phyloP scores from a whole-genome alignment of 2,329 filamentous ascomycete species.

The Hypomyces rosellus region DNA sequence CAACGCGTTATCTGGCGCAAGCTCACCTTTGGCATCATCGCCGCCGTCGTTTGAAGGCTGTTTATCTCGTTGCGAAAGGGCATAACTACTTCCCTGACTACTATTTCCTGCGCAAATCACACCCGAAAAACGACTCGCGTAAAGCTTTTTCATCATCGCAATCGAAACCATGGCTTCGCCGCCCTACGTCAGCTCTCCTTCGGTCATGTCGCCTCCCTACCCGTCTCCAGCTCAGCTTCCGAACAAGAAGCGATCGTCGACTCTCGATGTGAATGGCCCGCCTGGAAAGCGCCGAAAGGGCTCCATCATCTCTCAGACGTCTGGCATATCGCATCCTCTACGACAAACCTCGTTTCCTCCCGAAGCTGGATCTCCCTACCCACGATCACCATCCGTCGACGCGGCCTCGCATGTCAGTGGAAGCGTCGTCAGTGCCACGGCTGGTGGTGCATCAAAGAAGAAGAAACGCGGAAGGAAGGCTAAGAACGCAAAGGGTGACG shows the following conservation, averaged over 20 bases:
- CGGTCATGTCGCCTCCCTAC: conserved; percentile 50
- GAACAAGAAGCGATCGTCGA: conserved; percentile 54
- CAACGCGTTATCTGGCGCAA: conserved; percentile 6
- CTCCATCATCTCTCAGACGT: conserved; percentile 53
- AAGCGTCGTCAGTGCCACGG: conserved; percentile 45
- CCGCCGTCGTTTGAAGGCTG: neutral
- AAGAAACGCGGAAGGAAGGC: conserved; percentile 58
- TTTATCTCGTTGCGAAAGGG: neutral
- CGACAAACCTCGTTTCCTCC: conserved; percentile 78
- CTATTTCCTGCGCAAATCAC: too few species aligned
- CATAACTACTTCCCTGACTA: too few species aligned
- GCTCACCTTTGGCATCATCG: conserved; percentile 1
- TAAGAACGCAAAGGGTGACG: conserved; percentile 47
- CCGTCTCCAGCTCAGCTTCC: conserved; percentile 44
- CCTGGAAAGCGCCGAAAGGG: conserved; percentile 64
- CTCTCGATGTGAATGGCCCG: conserved; percentile 46
- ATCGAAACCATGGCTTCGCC: conserved; percentile 48
- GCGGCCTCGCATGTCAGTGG: conserved; percentile 54
- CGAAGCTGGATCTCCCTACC: conserved; percentile 48
- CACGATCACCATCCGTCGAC: conserved; percentile 61
- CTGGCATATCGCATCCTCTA: conserved; percentile 57
- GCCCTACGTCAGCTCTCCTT: conserved; percentile 42
- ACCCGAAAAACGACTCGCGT: too few species aligned
- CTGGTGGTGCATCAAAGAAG: conserved; percentile 35
- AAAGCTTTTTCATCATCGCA: too few species aligned